phyloP scores from a whole-genome alignment of 441 rosid genomes.

The Hura crepitans region DNA sequence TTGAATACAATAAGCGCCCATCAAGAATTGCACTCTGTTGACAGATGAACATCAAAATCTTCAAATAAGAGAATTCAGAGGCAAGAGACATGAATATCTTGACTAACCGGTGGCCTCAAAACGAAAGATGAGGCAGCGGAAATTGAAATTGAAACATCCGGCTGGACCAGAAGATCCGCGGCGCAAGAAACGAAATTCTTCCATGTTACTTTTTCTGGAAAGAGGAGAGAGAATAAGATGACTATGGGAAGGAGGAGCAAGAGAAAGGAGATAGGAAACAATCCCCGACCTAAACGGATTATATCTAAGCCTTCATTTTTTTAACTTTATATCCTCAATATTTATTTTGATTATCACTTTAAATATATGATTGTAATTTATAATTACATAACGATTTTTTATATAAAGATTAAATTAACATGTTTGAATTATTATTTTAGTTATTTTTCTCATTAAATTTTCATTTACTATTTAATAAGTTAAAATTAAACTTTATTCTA shows the following conservation, averaged over 20 bases:
- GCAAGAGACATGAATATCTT: neutral
- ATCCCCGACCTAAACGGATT: too few relatives aligned
- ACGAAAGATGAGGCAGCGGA: constrained; percentile 26
- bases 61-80: neutral
- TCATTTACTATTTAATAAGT: too few relatives aligned
- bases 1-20: constrained; percentile 46
- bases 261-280: constrained; percentile 8
- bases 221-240: neutral
- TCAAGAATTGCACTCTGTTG: constrained; percentile 38
- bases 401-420: too few relatives aligned
- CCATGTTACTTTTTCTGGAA: neutral
- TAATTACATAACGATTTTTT: too few relatives aligned
- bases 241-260: neutral
- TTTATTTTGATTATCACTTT: too few relatives aligned
- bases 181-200: constrained; percentile 1
- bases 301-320: too few relatives aligned
- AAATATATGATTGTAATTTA: too few relatives aligned
- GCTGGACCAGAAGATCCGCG: neutral
- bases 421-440: too few relatives aligned
- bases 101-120: constrained; percentile 27
- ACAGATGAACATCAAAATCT: neutral
- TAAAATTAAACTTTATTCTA: too few relatives aligned
- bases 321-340: too few relatives aligned
- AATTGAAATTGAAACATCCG: constrained; percentile 23
- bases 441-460: too few relatives aligned